These are phyloP conservation scores for Plasmodium inui DNA, from an alignment of 169 alveolate genomes.

Conservation along the genomic window DNA sequence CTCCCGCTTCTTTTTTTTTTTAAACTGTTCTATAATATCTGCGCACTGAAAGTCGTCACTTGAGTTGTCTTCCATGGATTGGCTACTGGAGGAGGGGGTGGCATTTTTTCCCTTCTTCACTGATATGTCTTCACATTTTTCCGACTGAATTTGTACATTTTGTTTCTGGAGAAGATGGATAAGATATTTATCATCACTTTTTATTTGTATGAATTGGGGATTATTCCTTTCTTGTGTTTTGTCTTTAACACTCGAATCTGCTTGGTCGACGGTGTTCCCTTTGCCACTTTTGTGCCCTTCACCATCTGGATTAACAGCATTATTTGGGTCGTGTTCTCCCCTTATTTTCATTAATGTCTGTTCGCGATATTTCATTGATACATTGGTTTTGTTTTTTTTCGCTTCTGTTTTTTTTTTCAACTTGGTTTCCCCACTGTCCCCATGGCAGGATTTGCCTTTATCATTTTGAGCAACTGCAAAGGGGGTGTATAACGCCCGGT, in stretches of 20 bases:
- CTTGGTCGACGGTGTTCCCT: neutral
- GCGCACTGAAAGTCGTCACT: constrained; percentile 18
- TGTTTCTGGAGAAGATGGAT: constrained; percentile 37
- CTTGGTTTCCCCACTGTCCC: neutral
- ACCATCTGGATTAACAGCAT: neutral
- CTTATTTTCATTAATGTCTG: neutral
- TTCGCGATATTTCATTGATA: neutral
- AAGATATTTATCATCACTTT: constrained; percentile 47
- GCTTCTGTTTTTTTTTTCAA: neutral
- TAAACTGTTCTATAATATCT: constrained; percentile 57
- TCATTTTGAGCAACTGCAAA: neutral
- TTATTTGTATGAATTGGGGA: constrained; percentile 21
- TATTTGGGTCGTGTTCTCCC: neutral
- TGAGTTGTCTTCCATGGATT: constrained; percentile 2
- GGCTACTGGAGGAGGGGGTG: neutral
- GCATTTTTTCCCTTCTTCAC: neutral
- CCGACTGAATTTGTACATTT: constrained; percentile 25
- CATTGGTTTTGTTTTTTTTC: neutral
- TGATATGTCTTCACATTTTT: neutral
- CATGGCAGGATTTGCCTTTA: neutral
- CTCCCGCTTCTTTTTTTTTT: constrained; percentile 20
- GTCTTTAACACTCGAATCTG: neutral
- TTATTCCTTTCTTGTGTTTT: neutral
- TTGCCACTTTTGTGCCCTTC: neutral
- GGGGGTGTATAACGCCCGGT: neutral